These are phyloP conservation scores for Pseudisothecium myosuroides DNA, from an alignment of 225 moss, liverwort and hornwort species.

Conservation along the genomic window DNA sequence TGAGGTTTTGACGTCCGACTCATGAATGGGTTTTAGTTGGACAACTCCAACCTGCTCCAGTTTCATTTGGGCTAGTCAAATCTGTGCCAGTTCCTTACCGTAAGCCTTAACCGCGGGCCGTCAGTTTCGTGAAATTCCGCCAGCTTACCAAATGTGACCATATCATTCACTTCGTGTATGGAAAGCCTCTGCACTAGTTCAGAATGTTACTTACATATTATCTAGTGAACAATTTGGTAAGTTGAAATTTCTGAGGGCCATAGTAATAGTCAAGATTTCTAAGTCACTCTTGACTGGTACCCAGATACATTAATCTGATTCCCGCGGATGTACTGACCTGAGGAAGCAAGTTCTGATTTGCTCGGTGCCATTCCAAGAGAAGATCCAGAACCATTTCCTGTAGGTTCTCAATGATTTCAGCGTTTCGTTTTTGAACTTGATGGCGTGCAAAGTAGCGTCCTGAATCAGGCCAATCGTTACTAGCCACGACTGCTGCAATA, in stretches of 20 bases:
- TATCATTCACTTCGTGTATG: not conserved
- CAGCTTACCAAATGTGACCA: not conserved
- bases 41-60: not conserved
- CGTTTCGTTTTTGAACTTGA: not conserved
- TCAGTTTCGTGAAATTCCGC: too few relatives aligned
- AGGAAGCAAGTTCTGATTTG: constrained; percentile 20
- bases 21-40: not conserved
- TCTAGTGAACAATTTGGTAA: not conserved
- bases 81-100: too few relatives aligned
- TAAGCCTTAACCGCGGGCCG: too few relatives aligned
- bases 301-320: not conserved
- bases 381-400: constrained; percentile 20
- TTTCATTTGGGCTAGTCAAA: not conserved
- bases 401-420: constrained; percentile 15
- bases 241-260: not conserved
- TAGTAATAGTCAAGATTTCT: not conserved
- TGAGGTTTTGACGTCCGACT: not conserved
- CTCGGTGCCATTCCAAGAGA: constrained; percentile 11
- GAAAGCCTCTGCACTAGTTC: not conserved
- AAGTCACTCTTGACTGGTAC: not conserved
- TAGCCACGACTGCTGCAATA: constrained; percentile 26
- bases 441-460: constrained; percentile 19
- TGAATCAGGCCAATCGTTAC: constrained; percentile 42
- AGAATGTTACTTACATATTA: not conserved
- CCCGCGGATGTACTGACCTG: not conserved